Conservation (phyloP, 805 yeast genomes). For the Saturnispora diversa region DNA sequence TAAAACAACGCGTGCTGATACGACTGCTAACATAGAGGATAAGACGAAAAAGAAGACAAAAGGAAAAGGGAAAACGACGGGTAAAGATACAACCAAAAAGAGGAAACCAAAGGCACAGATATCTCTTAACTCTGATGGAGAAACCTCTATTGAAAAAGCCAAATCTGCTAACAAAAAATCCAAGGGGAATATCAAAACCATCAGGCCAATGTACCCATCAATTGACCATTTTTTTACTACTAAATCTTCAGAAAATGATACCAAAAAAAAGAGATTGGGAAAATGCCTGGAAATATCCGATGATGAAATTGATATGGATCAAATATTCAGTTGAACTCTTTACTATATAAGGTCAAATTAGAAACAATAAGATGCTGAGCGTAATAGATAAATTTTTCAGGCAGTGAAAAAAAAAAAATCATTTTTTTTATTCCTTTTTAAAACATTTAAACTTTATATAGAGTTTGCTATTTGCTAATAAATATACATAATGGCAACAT, state of each 20-base stretch:
- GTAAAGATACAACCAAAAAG: neutral
- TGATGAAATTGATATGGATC: neutral
- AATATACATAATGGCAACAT: conserved; percentile 63
- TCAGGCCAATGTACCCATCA: conserved; percentile 9
- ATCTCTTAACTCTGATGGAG: too few relatives aligned
- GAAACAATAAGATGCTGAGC: neutral
- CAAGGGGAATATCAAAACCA: neutral
- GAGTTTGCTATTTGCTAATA: neutral
- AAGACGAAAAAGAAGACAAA: neutral
- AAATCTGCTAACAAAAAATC: neutral
- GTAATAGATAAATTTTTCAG: neutral
- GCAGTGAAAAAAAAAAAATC: neutral
- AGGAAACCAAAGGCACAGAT: neutral
- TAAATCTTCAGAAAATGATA: neutral
- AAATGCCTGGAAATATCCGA: neutral
- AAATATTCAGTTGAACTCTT: neutral
- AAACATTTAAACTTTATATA: neutral
- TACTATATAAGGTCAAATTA: too few relatives aligned
- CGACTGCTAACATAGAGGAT: neutral
- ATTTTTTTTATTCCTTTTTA: neutral
- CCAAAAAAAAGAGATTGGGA: neutral
- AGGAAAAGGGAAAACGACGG: too few relatives aligned
- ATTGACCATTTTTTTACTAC: conserved; percentile 9
- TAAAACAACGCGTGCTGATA: neutral
- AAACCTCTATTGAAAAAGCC: neutral